Evolutionary conservation across 2,329 filamentous ascomycete species (phyloP).

Genomic region (Beauveria pseudobassiana): DNA sequence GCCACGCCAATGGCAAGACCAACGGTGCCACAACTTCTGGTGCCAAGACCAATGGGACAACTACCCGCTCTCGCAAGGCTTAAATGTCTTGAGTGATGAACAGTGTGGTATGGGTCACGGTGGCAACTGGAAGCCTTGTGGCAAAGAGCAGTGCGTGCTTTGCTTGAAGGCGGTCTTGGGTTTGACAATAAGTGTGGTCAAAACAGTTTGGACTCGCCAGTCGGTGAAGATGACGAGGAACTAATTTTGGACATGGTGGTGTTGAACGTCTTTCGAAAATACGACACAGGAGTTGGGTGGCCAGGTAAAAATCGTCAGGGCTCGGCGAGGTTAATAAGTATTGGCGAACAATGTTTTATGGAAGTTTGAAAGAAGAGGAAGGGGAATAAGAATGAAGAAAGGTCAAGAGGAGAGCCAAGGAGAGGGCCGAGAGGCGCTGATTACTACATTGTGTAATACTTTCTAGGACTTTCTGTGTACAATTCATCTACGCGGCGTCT

Average conservation of each 20-base stretch:
- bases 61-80: constrained; percentile 64
- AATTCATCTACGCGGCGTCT: constrained; percentile 12
- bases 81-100: constrained; percentile 16
- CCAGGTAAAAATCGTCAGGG: constrained; percentile 3
- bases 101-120: neutral
- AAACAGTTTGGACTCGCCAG: neutral
- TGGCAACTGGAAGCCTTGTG: neutral
- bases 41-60: constrained; percentile 50
- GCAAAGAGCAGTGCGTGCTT: neutral
- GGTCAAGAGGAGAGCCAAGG: neutral
- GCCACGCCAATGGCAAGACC: constrained; percentile 39
- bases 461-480: constrained; percentile 11
- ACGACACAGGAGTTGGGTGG: constrained; percentile 7
- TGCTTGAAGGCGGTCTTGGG: neutral
- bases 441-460: constrained; percentile 11
- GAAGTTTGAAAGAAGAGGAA: neutral
- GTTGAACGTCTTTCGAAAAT: neutral
- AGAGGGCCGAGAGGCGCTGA: constrained; percentile 1
- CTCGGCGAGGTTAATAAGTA: constrained; percentile 9
- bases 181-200: neutral
- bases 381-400: neutral
- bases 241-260: constrained; percentile 10
- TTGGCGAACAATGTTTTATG: constrained; percentile 2
- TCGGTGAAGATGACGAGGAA: neutral
- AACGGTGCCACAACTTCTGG: constrained; percentile 49